Base-by-base conservation (phyloP, 441 rosid genomes). In the Capsella rubella region DNA sequence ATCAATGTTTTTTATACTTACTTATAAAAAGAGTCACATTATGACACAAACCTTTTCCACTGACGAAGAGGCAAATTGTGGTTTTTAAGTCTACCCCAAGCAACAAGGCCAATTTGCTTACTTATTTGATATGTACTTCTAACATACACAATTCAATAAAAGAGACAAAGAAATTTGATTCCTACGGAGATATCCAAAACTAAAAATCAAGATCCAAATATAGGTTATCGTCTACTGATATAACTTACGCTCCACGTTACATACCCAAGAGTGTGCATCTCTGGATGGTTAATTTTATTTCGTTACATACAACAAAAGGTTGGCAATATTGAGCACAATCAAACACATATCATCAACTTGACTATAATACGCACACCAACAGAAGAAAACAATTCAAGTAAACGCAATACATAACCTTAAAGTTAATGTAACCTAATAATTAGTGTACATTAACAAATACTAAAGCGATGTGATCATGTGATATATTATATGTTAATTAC, bases 11-110 rank as follows among this genome's bases (percentile, higher is more conserved):
- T 15, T 43, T 27, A 50, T 42, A n/a, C 68, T 25, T 49, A 67
- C 25, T 21, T 49, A 34, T 21, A 46, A 56, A 65, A 65, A 34
- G 53, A 69, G 53, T 37, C 49, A 7, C 65, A 55, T 21, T 21
- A 21, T 47, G 34, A 58, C 57, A 42, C 72, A 43, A 65, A 57
- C 80, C 76, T 71, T 21, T 76, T 77, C 68, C 68, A 42, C 32
- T 21, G 68, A 39, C 68, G 76, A 77, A 77, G 76, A 65, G 76
- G 35, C 72, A 71, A 14, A 51, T 31, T 71, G 6, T 40, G 8
- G 56, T 37, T 64, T 21, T 21, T 2, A 37, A 57, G 49, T 25
- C 39, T 64, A 70, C 29, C 59, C 46, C 59, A 21, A 21, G 25
- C 25, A 46, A 75, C 10, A 55, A 35, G 43, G 50, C 72, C 67